Evolutionary conservation across 2,329 filamentous ascomycete species (phyloP).

Genomic region (Colletotrichum nymphaeae): DNA sequence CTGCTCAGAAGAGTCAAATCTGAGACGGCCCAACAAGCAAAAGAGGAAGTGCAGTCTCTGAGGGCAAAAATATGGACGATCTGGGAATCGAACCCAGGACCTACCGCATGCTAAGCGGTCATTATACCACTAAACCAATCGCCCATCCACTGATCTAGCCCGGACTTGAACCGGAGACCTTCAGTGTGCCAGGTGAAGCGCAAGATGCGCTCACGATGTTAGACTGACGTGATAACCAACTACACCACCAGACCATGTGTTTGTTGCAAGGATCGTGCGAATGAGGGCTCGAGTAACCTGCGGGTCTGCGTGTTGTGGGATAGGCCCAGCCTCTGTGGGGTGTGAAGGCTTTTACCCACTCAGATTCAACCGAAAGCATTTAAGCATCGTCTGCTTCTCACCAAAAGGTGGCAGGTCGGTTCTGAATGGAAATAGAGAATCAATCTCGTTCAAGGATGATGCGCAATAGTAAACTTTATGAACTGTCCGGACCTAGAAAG

Average conservation of each 20-base stretch:
- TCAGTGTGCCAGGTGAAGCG: background rate
- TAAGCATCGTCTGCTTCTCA: background rate
- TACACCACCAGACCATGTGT: conserved; percentile 48
- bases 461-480: background rate
- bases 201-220: conserved; percentile 42
- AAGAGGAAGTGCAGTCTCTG: background rate
- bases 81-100: conserved; percentile 24
- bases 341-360: background rate
- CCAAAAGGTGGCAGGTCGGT: background rate
- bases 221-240: conserved; percentile 63
- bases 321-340: background rate
- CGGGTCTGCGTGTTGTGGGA: background rate
- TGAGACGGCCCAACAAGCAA: background rate
- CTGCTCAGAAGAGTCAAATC: no score
- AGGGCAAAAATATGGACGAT: background rate
- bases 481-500: background rate
- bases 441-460: background rate
- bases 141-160: background rate
- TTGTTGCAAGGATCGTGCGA: background rate
- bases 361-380: background rate
- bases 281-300: background rate
- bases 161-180: conserved; percentile 14
- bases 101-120: conserved; percentile 17
- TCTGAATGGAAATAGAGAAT: background rate
- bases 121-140: conserved; percentile 24